Conservation (phyloP, 2,329 filamentous ascomycete species). For the Cladosporium sp. region DNA sequence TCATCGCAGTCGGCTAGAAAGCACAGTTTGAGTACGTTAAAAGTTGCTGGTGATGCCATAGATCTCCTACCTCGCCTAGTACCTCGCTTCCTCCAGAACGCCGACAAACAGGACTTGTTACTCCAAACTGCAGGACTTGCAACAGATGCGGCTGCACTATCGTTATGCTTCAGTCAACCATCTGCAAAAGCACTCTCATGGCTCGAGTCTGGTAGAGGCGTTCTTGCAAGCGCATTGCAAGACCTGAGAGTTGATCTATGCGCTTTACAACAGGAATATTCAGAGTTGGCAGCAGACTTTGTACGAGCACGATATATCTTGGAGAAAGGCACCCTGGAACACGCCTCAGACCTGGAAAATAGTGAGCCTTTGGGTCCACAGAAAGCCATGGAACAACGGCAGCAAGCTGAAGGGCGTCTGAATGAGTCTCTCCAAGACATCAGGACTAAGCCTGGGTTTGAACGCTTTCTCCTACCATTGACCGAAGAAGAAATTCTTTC, state of each 20-base stretch:
- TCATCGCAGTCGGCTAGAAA: not conserved
- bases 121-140: not conserved
- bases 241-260: not conserved
- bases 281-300: not conserved
- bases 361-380: too few species aligned
- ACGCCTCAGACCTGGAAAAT: too few species aligned
- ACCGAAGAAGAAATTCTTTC: not conserved
- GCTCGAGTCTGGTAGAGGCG: not conserved
- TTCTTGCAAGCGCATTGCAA: not conserved
- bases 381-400: not conserved
- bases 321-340: not conserved
- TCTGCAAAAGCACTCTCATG: not conserved
- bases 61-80: not conserved
- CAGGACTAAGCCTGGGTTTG: not conserved
- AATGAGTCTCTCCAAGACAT: not conserved
- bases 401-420: not conserved
- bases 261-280: not conserved
- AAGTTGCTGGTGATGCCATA: not conserved
- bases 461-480: not conserved
- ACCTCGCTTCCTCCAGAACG: not conserved
- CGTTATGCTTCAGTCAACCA: not conserved
- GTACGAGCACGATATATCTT: not conserved
- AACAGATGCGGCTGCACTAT: not conserved
- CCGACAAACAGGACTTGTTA: not conserved
- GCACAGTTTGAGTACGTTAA: not conserved